phyloP scores from a whole-genome alignment of 2,329 filamentous ascomycete genomes.

The Phoma herbarum region DNA sequence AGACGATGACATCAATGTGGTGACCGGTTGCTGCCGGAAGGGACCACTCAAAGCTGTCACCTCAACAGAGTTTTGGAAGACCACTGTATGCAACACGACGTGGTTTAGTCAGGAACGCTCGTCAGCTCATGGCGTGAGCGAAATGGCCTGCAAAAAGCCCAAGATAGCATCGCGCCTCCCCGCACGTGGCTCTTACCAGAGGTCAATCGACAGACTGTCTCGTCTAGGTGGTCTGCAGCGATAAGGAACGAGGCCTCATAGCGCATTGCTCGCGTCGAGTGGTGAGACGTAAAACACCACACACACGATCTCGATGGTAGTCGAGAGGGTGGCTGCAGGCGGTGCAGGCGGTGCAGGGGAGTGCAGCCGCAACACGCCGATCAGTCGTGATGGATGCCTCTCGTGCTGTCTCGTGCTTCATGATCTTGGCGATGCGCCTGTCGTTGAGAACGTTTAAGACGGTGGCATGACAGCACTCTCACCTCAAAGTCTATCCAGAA shows the following conservation, averaged over 20 bases:
- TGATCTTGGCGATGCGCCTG: not conserved
- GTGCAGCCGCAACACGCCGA: conserved; percentile 5
- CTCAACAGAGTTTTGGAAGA: conserved; percentile 19
- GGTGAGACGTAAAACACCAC: not conserved
- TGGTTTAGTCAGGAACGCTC: conserved; percentile 20
- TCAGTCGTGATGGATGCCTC: not conserved
- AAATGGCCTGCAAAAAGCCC: not conserved
- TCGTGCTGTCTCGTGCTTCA: not conserved
- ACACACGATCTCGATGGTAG: conserved; percentile 2
- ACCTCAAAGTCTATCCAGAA: not conserved
- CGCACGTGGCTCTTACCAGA: conserved; percentile 1
- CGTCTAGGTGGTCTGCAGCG: conserved; percentile 10
- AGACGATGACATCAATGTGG: conserved; percentile 22
- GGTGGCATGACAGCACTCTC: not conserved
- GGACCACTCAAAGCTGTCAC: conserved; percentile 5
- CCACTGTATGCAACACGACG: conserved; percentile 26
- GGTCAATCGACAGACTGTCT: conserved; percentile 2
- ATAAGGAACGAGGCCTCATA: not conserved
- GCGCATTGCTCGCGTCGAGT: not conserved
- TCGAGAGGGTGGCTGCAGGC: conserved; percentile 3
- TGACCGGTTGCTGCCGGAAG: conserved; percentile 17
- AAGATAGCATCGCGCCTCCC: conserved; percentile 6
- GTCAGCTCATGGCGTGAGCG: conserved; percentile 37
- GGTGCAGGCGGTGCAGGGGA: conserved; percentile 11
- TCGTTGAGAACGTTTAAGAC: not conserved